Base-by-base conservation (phyloP, 1,284 basidiomycete genomes). In the Marasmius sp. region DNA sequence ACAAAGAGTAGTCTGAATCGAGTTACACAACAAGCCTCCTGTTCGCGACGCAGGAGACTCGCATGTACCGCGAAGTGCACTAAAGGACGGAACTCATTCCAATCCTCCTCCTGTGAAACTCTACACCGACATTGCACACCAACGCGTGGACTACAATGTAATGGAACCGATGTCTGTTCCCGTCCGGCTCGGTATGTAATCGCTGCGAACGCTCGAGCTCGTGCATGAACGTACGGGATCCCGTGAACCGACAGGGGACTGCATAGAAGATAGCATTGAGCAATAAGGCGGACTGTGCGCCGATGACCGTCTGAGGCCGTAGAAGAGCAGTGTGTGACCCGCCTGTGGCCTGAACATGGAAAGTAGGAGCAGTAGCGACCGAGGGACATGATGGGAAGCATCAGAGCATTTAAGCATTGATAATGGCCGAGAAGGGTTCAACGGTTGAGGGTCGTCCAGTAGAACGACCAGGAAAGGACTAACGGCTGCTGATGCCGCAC, bases 1-100 rank as follows among this genome's bases (percentile, higher is more conserved):
- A 69, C 74, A 74, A 69, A 81, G 81, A 84, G 75, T 82, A 84
- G 82, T 83, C 81, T 82, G 82, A 83, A 79, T 84, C 79, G 79
- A 83, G 83, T 84, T 81, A 72, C 78, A 72, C 71, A 61, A 61
- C 45, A 41, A 34, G 52, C 20, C 58, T 49, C 39, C 63, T 59
- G 64, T 64, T 64, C 63, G 64, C 67, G 66, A 67, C 62, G 61
- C 66, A 34, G 65, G 67, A 63, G 63, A 64, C 49, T 57, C 55
- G 60, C 66, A 65, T 69, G 79, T 75, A 79, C 81, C 76, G 76
- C 81, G 72, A 83, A 84, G 79, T 77, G 79, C 75, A 83, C 82
- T 80, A 53, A 84, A 82, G 78, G 74, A 73, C 74, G 66, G 67
- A 38, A 54, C 22, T 18, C 43, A 43, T 39, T 12, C 49, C 43